These are phyloP conservation scores for Colletotrichum orchidophilum DNA, from an alignment of 2,329 filamentous ascomycete genomes.

Conservation along the genomic window DNA sequence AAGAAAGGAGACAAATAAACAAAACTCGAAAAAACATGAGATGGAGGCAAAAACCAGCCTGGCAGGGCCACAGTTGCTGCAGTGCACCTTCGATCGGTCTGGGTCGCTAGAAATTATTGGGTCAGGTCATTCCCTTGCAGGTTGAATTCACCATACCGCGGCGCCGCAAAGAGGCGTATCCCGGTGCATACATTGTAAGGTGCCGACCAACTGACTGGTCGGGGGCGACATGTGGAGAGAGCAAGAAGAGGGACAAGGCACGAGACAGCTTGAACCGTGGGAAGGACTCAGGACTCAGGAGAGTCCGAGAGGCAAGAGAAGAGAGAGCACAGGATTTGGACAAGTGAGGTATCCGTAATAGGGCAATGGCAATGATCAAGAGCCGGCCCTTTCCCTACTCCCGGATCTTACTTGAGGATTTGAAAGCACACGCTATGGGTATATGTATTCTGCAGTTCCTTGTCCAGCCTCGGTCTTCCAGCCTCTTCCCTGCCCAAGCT, in stretches of 20 bases:
- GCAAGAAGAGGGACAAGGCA: neutral
- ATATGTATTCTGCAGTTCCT: neutral
- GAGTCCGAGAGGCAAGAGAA: neutral
- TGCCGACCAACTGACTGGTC: neutral
- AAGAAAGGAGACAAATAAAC: neutral
- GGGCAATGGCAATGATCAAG: neutral
- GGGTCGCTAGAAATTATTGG: slow-evolving; percentile 25
- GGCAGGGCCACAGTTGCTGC: neutral
- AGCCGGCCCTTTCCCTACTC: slow-evolving; percentile 9
- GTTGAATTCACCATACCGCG: slow-evolving; percentile 15
- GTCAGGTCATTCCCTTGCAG: slow-evolving; percentile 31
- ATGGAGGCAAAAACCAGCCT: neutral
- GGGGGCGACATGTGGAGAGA: neutral
- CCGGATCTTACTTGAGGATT: slow-evolving; percentile 27
- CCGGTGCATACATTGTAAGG: slow-evolving; percentile 21
- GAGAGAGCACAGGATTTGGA: neutral
- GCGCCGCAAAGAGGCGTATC: neutral
- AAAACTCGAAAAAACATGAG: neutral
- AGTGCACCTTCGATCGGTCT: slow-evolving; percentile 26
- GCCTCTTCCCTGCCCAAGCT: neutral
- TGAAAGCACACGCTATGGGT: slow-evolving; percentile 20
- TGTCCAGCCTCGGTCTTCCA: slow-evolving; percentile 11
- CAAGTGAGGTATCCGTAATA: neutral
- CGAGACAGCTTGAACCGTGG: neutral
- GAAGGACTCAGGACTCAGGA: neutral